Percentiles rank a stretch among this genome's conserved stretches.
phyloP scores from a whole-genome alignment of 2,329 filamentous ascomycete species.

The Penicillium aurantiogriseum region DNA sequence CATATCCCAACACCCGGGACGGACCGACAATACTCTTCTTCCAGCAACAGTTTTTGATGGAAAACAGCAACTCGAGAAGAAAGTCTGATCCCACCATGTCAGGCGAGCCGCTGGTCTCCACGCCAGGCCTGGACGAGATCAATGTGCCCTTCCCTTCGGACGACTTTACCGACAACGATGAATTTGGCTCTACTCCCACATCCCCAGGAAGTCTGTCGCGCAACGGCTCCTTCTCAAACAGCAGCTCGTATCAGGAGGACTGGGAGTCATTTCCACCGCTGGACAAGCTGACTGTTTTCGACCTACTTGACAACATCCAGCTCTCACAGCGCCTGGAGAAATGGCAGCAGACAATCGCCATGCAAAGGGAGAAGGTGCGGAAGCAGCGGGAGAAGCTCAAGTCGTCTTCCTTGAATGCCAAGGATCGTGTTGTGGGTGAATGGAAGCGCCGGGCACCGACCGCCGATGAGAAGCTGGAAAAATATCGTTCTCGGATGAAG shows the following conservation, averaged over 20 bases:
- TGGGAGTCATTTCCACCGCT: slow-evolving; percentile 84
- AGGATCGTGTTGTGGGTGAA: slow-evolving; percentile 86
- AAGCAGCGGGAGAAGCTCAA: slow-evolving; percentile 79
- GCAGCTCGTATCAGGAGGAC: slow-evolving; percentile 81
- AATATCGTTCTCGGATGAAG: slow-evolving; percentile 84
- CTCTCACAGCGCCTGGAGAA: slow-evolving; percentile 88
- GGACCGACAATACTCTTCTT: slow-evolving; percentile 39
- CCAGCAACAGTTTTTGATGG: slow-evolving; percentile 39
- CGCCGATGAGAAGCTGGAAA: slow-evolving; percentile 87
- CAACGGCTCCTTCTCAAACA: slow-evolving; percentile 77
- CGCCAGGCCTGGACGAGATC: slow-evolving; percentile 27
- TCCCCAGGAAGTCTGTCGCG: slow-evolving; percentile 59
- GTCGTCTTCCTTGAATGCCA: slow-evolving; percentile 72
- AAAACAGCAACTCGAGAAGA: slow-evolving; percentile 24
- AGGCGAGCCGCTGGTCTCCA: slow-evolving; percentile 26
- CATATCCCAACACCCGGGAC: slow-evolving; percentile 34
- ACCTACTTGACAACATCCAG: slow-evolving; percentile 89
- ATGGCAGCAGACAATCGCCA: slow-evolving; percentile 76
- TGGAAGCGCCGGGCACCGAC: slow-evolving; percentile 83
- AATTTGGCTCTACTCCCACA: slow-evolving; percentile 30
- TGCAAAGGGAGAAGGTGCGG: slow-evolving; percentile 80
- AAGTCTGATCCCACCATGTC: slow-evolving; percentile 25
- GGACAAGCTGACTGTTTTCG: slow-evolving; percentile 86
- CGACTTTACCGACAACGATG: slow-evolving; percentile 28
- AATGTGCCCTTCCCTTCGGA: slow-evolving; percentile 29